phyloP scores from a whole-genome alignment of 2,329 filamentous ascomycete genomes.

The Colletotrichum echinochloae region DNA sequence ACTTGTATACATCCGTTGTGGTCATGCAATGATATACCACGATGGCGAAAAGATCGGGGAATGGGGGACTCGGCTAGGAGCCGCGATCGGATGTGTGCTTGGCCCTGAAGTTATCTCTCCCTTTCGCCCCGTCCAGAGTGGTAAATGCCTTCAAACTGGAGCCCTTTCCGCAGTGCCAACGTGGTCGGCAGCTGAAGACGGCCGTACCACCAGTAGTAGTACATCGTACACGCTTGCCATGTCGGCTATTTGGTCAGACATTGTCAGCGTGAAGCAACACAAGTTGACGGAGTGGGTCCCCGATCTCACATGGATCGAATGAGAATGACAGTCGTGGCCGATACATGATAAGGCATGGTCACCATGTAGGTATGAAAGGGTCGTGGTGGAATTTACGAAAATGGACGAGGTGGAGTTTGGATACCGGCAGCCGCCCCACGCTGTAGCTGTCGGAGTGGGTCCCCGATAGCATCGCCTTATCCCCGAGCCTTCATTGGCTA shows the following conservation, averaged over 20 bases:
- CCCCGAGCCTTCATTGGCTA: neutral
- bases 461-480: slow-evolving; percentile 16
- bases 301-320: slow-evolving; percentile 30
- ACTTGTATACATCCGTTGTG: slow-evolving; percentile 9
- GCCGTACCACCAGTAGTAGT: neutral
- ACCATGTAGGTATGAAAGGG: neutral
- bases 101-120: neutral
- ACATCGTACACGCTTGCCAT: neutral
- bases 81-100: slow-evolving; percentile 18
- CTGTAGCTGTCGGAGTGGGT: slow-evolving; percentile 36
- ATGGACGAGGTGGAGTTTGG: neutral
- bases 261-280: neutral
- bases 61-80: slow-evolving; percentile 15
- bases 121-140: neutral
- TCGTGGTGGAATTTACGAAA: slow-evolving; percentile 26
- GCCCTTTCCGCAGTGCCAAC: neutral
- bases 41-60: slow-evolving; percentile 18
- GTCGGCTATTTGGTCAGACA: slow-evolving; percentile 30
- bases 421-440: slow-evolving; percentile 6
- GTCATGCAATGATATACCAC: slow-evolving; percentile 31
- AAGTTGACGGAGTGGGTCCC: slow-evolving; percentile 34
- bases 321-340: neutral
- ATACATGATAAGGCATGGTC: slow-evolving; percentile 35
- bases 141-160: neutral
- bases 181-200: neutral